Evolutionary conservation across 2,329 filamentous ascomycete genomes (phyloP), one percentile per base, ranked within the genome.

Genomic region (Calonectria hawksworthii): DNA sequence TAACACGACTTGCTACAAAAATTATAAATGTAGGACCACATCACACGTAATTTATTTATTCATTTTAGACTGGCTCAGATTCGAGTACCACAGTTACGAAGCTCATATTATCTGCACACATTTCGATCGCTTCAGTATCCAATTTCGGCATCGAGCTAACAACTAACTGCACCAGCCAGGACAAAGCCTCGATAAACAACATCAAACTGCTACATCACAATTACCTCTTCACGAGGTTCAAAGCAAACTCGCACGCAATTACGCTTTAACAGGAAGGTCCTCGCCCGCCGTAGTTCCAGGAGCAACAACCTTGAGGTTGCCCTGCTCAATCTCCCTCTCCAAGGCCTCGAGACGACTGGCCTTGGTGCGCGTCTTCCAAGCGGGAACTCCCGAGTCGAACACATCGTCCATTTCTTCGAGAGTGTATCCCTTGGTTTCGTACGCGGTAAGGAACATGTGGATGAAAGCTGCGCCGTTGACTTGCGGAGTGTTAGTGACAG

Each of bases 341-440:
- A 91, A 76, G 51, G 85, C 80, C 54, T 91, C 89, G 36, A 91
- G 84, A 30, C 88, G 83, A 50, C 86, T 88, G 7, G 77, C 80
- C 78, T 86, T 87, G 67, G 83, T 82, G 41, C 80, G 82, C 8
- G 84, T 87, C 83, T 88, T 90, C 92, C 92, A 94, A 4, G 92
- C 90, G 1, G 89, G 90, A 2, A 87, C 82, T 0, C 90, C 90
- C 10, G 89, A 88, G 78, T 91, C 88, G 82, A 96, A 96, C 76
- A 96, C 92, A 18, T 91, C 91, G 77, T 94, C 93, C 83, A 95
- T 93, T 82, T 96, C 94, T 81, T 96, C 94, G 1, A 96, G 90
- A 0, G 93, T 94, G 84, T 92, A 94, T 16, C 93, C 93, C 75
- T 92, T 91, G 0, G 94, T 95, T 84, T 95, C 89, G 0, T 93